Percentiles rank a stretch among this genome's conserved stretches.
Evolutionary conservation across 2,329 filamentous ascomycete genomes (phyloP).

Genomic region (Cercospora beticola): DNA sequence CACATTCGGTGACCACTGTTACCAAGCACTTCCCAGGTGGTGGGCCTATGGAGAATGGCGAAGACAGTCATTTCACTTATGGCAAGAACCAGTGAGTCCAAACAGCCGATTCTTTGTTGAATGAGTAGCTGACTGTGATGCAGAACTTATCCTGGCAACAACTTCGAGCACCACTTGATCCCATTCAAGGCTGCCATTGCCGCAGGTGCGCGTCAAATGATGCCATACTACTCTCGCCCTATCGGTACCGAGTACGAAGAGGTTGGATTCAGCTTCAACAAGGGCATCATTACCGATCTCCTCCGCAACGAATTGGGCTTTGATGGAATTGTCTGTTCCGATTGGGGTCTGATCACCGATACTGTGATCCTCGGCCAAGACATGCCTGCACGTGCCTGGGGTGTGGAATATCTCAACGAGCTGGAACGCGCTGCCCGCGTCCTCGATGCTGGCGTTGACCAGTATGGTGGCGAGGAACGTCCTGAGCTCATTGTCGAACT

Average conservation of each 20-base stretch:
- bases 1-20: conserved; percentile 48
- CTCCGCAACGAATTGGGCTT: conserved; percentile 52
- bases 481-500: conserved; percentile 53
- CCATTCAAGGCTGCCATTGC: conserved; percentile 54
- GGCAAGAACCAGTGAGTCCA: conserved; percentile 47
- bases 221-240: conserved; percentile 54
- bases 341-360: conserved; percentile 56
- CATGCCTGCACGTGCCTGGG: conserved; percentile 54
- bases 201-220: conserved; percentile 53
- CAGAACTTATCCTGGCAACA: conserved; percentile 51
- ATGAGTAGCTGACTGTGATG: not conserved
- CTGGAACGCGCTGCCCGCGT: conserved; percentile 47
- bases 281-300: conserved; percentile 52
- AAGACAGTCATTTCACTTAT: conserved; percentile 55
- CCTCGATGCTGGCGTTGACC: conserved; percentile 54
- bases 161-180: conserved; percentile 52
- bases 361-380: conserved; percentile 44
- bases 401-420: conserved; percentile 48
- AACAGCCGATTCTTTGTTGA: not conserved
- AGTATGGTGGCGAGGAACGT: conserved; percentile 53
- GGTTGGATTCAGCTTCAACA: conserved; percentile 55
- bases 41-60: conserved; percentile 51
- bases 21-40: conserved; percentile 58
- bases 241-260: conserved; percentile 49
- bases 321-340: conserved; percentile 53